Evolutionary conservation across 23 red algal species (phyloP).

Genomic region (Agarophyton chilense): DNA sequence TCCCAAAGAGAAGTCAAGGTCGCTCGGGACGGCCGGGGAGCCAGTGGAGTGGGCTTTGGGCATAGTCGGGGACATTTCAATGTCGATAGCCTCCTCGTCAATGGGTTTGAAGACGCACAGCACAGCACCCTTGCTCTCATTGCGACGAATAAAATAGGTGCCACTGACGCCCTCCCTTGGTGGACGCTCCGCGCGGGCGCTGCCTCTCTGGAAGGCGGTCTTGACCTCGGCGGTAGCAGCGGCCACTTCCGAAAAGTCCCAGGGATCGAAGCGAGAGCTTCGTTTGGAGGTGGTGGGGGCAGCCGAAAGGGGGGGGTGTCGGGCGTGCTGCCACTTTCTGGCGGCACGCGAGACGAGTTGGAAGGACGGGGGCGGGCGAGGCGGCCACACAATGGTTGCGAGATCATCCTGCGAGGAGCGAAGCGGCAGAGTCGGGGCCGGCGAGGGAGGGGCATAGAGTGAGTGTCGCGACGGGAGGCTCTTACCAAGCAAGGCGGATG

Average conservation of each 20-base stretch:
- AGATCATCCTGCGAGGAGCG: constrained; percentile 55
- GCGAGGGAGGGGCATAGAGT: constrained; percentile 1
- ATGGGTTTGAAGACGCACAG: constrained; percentile 91
- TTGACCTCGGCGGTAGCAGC: constrained; percentile 34
- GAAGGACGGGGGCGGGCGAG: constrained; percentile 45
- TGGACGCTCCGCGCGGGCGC: constrained; percentile 74
- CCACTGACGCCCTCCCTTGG: constrained; percentile 85
- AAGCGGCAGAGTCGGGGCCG: neutral
- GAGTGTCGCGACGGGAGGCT: constrained; percentile 50
- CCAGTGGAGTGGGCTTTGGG: constrained; percentile 14
- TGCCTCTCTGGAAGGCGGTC: constrained; percentile 52
- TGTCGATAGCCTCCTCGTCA: constrained; percentile 84
- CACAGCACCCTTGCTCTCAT: constrained; percentile 38
- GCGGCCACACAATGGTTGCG: constrained; percentile 34
- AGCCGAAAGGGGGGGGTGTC: neutral
- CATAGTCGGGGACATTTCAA: constrained; percentile 55
- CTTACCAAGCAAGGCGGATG: constrained; percentile 38
- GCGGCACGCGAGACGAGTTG: constrained; percentile 63
- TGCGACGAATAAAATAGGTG: constrained; percentile 86
- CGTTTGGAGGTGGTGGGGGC: neutral
- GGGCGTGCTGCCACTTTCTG: constrained; percentile 47
- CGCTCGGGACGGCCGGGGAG: constrained; percentile 17
- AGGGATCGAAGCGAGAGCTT: constrained; percentile 48
- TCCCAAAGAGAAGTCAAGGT: constrained; percentile 42
- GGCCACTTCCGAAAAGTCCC: constrained; percentile 71